Evolutionary conservation across 2,329 filamentous ascomycete species (phyloP), one percentile per base, ranked within the genome.

Genomic region (Pyrenophora graminea): DNA sequence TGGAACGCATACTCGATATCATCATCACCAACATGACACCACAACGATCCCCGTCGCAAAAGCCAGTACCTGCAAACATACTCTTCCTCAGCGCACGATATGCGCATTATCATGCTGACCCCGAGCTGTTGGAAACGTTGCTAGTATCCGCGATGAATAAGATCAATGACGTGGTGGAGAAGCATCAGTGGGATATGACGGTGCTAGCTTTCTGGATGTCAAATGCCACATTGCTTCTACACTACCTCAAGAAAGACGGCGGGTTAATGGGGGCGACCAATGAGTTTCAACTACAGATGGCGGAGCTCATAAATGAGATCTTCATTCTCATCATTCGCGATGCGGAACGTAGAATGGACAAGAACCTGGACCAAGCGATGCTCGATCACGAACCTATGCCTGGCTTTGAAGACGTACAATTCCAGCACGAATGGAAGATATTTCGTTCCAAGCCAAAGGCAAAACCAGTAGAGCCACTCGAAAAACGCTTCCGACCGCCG

Each of bases 141-240:
- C 83, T 99, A 13, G 81, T 89, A 21, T 87, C 88, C 31, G 91
- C 94, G 32, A 96, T 96, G 83, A 91, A 96, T 67, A 94, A 93
- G 74, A 97, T 99, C 65, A 97, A 97, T 69, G 88, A 91, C 52
- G 91, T 97, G 25, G 91, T 99, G n/a, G 94, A 97, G 74, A 84
- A 84, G 55, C 87, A 93, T 68, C 94, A 99, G 70, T 97, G 94
- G 94, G 94, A 99, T 70, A 99, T 99, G 94, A 99, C 94, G 0
- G 96, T 99, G 61, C 79, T 99, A 32, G 94, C 94, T 2, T 99
- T 99, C 70, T 99, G 94, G 94, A 91, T 97, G 67, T 97, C 94
- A 1, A 99, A 99, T 72, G 91, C 91, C 7, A 99, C 94, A 0
- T 77, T 99, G 33, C 78, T 99, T n/a, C 79, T 97, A 45, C 93